These are phyloP conservation scores for Emydomyces testavorans DNA, from an alignment of 2,329 filamentous ascomycete genomes.

Conservation along the genomic window DNA sequence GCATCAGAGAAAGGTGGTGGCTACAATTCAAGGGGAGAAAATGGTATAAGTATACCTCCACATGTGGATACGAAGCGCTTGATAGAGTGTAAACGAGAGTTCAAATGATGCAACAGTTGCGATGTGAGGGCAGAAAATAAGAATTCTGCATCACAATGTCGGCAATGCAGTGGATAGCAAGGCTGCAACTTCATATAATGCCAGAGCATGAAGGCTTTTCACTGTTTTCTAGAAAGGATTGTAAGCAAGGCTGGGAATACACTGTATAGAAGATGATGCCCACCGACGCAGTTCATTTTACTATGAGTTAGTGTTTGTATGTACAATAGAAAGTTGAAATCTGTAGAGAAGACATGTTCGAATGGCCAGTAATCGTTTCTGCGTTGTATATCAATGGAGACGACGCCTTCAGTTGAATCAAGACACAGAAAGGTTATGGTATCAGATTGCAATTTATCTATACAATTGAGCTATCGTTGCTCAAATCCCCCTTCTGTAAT, in stretches of 20 bases:
- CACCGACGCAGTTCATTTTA: neutral
- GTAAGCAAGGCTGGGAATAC: too few relatives aligned
- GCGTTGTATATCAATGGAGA: neutral
- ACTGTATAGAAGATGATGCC: neutral
- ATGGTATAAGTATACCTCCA: neutral
- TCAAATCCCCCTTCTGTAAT: conserved; percentile 49
- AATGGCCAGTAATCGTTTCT: neutral
- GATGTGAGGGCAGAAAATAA: too few relatives aligned
- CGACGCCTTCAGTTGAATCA: neutral
- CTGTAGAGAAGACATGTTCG: neutral
- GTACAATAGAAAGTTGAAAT: conserved; percentile 3
- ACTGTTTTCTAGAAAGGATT: too few relatives aligned
- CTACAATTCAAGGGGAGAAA: conserved; percentile 85
- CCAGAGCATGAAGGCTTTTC: too few relatives aligned
- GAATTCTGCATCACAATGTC: too few relatives aligned
- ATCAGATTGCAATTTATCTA: conserved; percentile 13
- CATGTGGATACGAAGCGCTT: neutral
- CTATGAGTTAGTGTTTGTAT: conserved; percentile 1
- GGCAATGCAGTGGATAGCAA: too few relatives aligned
- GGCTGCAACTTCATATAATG: too few relatives aligned
- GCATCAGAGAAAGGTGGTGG: conserved; percentile 72
- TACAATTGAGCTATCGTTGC: conserved; percentile 42
- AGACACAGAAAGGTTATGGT: neutral
- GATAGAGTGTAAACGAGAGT: neutral
- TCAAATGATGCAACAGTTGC: too few relatives aligned